Evolutionary conservation across 306 rosid species (phyloP).

Genomic region (Arachis hypogaea): DNA sequence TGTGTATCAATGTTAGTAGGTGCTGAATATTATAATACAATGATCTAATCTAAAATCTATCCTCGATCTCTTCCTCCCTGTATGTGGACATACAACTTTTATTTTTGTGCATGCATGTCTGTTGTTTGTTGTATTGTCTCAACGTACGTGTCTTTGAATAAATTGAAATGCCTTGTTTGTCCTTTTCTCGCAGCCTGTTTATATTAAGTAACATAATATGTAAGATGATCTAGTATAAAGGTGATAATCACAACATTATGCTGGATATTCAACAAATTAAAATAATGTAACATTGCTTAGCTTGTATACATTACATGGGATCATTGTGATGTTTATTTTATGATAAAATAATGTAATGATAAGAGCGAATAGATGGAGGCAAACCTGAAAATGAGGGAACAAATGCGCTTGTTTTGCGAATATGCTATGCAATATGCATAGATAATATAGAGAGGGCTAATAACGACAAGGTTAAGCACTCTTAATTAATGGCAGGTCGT

Average conservation of each 20-base stretch:
- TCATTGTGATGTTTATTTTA: no score
- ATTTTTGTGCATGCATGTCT: conserved; percentile 2
- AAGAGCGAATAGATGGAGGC: conserved; percentile 34
- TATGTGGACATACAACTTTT: background rate
- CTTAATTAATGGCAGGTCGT: conserved; percentile 43
- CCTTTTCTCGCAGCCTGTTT: conserved; percentile 1
- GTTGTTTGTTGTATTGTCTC: background rate
- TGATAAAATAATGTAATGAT: conserved; percentile 15
- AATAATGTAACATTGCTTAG: conserved; percentile 10
- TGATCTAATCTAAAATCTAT: no score
- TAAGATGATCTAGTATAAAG: conserved; percentile 7
- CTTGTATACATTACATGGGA: no score
- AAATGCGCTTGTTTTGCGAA: conserved; percentile 31
- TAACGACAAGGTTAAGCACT: conserved; percentile 50
- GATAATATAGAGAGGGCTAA: conserved; percentile 40
- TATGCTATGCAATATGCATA: background rate
- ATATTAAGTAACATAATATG: no score
- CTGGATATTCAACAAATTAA: background rate
- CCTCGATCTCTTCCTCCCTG: background rate
- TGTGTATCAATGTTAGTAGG: background rate
- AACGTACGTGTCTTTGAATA: no score
- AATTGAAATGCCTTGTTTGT: background rate
- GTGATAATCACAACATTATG: conserved; percentile 8
- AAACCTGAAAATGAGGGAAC: conserved; percentile 41
- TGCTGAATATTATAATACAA: background rate